Percentiles rank a stretch among this genome's conserved stretches.
Evolutionary conservation across 2,329 filamentous ascomycete species (phyloP).

Genomic region (Apiospora arundinis): DNA sequence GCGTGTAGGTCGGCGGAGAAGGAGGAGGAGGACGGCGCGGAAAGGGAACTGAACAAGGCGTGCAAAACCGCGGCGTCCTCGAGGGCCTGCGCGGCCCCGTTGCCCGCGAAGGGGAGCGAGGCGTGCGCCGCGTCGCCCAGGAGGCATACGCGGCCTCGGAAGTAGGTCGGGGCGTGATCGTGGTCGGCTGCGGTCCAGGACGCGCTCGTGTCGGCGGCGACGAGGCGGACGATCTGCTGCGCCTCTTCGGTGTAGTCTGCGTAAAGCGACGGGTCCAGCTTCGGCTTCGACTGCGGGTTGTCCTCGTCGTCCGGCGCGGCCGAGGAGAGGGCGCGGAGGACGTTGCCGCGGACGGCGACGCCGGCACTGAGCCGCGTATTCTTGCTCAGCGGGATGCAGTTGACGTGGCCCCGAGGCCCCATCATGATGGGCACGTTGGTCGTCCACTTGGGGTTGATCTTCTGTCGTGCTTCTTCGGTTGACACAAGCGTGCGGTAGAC

Average conservation of each 20-base stretch:
- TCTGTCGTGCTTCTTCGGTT: conserved; percentile 31
- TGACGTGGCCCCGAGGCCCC: conserved; percentile 41
- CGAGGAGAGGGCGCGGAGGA: conserved; percentile 20
- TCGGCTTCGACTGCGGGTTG: conserved; percentile 9
- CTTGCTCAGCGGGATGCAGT: conserved; percentile 42
- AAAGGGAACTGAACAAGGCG: conserved; percentile 29
- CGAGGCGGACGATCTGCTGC: conserved; percentile 38
- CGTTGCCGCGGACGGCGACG: conserved; percentile 38
- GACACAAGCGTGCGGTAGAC: conserved; percentile 39
- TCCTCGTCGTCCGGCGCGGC: conserved; percentile 20
- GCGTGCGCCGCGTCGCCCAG: conserved; percentile 45
- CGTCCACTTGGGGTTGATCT: conserved; percentile 39
- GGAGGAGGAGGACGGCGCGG: neutral
- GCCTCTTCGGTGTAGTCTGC: conserved; percentile 41
- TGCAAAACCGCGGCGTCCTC: conserved; percentile 43
- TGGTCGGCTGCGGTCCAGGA: conserved; percentile 42
- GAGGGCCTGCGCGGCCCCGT: conserved; percentile 45
- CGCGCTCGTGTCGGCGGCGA: conserved; percentile 39
- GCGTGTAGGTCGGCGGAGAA: conserved; percentile 22
- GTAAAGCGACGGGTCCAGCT: conserved; percentile 38
- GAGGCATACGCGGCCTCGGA: conserved; percentile 35
- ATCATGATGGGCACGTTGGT: conserved; percentile 41
- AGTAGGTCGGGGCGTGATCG: conserved; percentile 42
- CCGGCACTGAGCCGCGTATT: conserved; percentile 42
- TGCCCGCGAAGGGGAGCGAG: conserved; percentile 42